Conservation (phyloP, 2,329 filamentous ascomycete species). For the Bisporella sp. region DNA sequence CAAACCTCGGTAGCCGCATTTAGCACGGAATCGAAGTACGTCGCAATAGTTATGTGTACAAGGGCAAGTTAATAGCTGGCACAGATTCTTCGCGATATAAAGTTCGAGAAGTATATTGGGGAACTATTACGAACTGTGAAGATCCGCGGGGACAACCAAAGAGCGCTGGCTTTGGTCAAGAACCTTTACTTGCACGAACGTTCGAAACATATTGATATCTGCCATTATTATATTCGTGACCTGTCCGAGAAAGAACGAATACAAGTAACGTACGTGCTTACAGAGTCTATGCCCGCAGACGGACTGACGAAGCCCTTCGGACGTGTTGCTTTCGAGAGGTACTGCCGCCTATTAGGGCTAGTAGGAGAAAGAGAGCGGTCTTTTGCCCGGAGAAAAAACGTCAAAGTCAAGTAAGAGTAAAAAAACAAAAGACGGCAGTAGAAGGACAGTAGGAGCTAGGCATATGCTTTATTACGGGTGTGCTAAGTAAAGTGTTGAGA, state of each 20-base stretch:
- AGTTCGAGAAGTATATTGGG: not conserved
- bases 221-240: constrained; percentile 2
- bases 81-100: not conserved
- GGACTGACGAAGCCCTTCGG: constrained; percentile 1
- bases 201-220: constrained; percentile 3
- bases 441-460: too few relatives aligned
- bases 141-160: too few relatives aligned
- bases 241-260: not conserved
- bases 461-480: too few relatives aligned
- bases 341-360: too few relatives aligned
- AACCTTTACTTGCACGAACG: not conserved
- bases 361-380: too few relatives aligned
- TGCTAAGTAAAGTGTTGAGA: too few relatives aligned
- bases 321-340: too few relatives aligned
- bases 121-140: not conserved
- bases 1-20: constrained; percentile 8
- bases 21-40: constrained; percentile 12
- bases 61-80: constrained; percentile 3
- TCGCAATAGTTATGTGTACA: constrained; percentile 2
- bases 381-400: too few relatives aligned
- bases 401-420: too few relatives aligned
- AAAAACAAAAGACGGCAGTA: too few relatives aligned
- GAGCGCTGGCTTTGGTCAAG: not conserved
- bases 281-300: constrained; percentile 1
- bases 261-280: not conserved